These are phyloP conservation scores for Trichosporon asahii DNA, from an alignment of 1,284 basidiomycete genomes.

Conservation along the genomic window DNA sequence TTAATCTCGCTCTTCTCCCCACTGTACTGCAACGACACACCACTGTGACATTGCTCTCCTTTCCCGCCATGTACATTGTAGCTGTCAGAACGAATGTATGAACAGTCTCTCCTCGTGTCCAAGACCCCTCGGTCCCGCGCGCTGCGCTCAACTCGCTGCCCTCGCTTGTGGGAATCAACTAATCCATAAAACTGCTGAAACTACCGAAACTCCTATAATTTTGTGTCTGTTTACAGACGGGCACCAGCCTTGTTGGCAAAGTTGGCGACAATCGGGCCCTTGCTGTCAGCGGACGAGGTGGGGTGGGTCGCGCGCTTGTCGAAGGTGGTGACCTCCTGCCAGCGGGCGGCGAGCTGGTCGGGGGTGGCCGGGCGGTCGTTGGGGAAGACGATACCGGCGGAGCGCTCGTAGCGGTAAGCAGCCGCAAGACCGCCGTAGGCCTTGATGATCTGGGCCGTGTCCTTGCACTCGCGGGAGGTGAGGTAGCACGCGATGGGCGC, in stretches of 20 bases:
- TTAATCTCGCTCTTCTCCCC: too few species aligned
- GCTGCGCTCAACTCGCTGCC: too few species aligned
- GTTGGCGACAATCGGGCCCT: slow-evolving; percentile 1
- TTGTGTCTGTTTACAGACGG: not conserved
- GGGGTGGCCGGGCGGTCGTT: slow-evolving; percentile 68
- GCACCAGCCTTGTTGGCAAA: not conserved
- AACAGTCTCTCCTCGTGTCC: too few species aligned
- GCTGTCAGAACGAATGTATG: too few species aligned
- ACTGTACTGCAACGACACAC: too few species aligned
- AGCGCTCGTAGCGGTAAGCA: slow-evolving; percentile 87
- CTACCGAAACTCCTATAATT: not conserved
- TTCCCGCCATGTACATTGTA: too few species aligned
- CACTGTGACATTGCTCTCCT: too few species aligned
- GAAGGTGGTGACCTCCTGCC: slow-evolving; percentile 77
- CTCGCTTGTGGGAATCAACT: not conserved
- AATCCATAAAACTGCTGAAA: slow-evolving; percentile 3
- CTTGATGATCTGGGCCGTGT: slow-evolving; percentile 79
- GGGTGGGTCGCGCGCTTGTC: slow-evolving; percentile 78
- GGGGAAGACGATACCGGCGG: slow-evolving; percentile 73
- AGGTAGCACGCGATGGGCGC: slow-evolving; percentile 90
- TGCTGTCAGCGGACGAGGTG: slow-evolving; percentile 35
- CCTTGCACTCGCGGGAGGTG: slow-evolving; percentile 71
- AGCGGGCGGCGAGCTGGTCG: slow-evolving; percentile 73
- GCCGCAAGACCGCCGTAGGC: slow-evolving; percentile 90
- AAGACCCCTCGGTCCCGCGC: too few species aligned